These are phyloP conservation scores for Eimeria zaria DNA, from an alignment of 169 alveolate species.

Conservation along the genomic window DNA sequence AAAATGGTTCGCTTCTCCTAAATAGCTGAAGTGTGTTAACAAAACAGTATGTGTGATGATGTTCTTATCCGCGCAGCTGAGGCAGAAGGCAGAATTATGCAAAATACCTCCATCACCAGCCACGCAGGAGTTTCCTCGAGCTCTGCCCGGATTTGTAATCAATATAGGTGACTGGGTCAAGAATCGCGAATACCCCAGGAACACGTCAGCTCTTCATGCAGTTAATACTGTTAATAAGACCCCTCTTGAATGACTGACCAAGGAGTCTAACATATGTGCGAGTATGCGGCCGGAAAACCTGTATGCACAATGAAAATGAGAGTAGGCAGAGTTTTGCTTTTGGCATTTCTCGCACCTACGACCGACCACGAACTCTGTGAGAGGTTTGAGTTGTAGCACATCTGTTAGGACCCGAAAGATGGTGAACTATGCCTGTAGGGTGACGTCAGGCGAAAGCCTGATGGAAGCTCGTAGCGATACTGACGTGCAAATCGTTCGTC, in stretches of 20 bases:
- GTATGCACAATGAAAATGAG: conserved; percentile 74
- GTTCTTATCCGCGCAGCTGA: no score
- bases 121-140: no score
- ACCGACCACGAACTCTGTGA: conserved; percentile 34
- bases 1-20: no score
- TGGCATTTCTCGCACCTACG: not conserved
- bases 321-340: conserved; percentile 22
- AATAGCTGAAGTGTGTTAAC: no score
- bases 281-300: conserved; percentile 83
- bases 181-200: no score
- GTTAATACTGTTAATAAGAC: no score
- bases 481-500: conserved; percentile 97
- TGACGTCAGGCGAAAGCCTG: conserved; percentile 96
- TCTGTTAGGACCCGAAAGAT: conserved; percentile 97
- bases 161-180: no score
- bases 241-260: conserved; percentile 98
- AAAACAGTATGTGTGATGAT: no score
- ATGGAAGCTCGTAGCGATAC: conserved; percentile 96
- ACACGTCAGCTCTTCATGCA: no score
- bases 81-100: no score
- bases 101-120: no score
- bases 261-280: conserved; percentile 96
- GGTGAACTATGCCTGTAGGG: conserved; percentile 97
- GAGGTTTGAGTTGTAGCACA: conserved; percentile 93
- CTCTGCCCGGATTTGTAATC: no score